Percentiles rank a stretch among this genome's conserved stretches.
Evolutionary conservation across 345 rosid species (phyloP).

Genomic region (Aquilaria malaccensis): DNA sequence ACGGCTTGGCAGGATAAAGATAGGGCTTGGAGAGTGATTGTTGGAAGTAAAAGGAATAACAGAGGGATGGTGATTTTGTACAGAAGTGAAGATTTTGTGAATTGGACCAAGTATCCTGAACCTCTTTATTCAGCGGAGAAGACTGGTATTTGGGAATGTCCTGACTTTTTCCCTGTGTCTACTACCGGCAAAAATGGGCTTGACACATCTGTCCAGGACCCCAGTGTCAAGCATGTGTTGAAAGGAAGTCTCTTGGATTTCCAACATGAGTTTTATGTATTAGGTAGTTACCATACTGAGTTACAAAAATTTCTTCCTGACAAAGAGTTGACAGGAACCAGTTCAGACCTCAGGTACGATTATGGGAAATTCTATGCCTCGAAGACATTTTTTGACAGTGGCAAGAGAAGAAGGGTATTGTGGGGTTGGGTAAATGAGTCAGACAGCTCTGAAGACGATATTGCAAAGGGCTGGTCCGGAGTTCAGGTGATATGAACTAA

Average conservation of each 20-base stretch:
- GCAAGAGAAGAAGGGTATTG: conserved; percentile 49
- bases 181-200: conserved; percentile 26
- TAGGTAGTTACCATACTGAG: conserved; percentile 44
- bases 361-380: conserved; percentile 66
- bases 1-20: conserved; percentile 50
- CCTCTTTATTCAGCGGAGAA: conserved; percentile 26
- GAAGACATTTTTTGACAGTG: conserved; percentile 52
- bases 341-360: conserved; percentile 47
- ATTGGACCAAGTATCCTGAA: conserved; percentile 26
- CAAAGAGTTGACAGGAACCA: conserved; percentile 28
- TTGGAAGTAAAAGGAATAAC: conserved; percentile 25
- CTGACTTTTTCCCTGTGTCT: conserved; percentile 52
- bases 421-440: conserved; percentile 60
- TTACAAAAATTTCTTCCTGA: conserved; percentile 31
- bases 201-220: conserved; percentile 35
- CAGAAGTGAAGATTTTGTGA: conserved; percentile 37
- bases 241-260: conserved; percentile 35
- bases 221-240: conserved; percentile 43
- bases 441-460: conserved; percentile 40
- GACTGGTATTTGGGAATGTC: conserved; percentile 71
- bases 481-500: conserved; percentile 36
- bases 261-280: conserved; percentile 37
- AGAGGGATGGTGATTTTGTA: conserved; percentile 43
- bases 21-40: conserved; percentile 33
- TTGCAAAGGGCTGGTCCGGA: conserved; percentile 66